Percentiles rank a stretch among this genome's conserved stretches.
Conservation (phyloP, 139 green algal genomes). For the Closterium sp. region DNA sequence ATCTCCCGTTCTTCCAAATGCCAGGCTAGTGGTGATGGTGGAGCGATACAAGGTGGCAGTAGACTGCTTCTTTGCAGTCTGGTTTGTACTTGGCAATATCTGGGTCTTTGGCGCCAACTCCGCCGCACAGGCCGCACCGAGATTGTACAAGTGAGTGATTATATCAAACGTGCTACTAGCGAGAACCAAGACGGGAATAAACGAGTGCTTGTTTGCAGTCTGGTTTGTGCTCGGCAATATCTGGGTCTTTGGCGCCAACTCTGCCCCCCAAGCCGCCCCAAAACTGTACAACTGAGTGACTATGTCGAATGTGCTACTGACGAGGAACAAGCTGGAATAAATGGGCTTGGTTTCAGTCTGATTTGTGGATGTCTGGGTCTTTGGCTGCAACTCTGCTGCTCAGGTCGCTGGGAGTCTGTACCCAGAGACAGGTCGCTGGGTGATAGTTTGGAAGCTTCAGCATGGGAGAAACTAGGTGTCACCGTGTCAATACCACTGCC, state of each 20-base stretch:
- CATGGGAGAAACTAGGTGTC: too few relatives aligned
- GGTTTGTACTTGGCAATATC: conserved; percentile 50
- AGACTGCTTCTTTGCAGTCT: conserved; percentile 47
- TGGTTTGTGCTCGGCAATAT: conserved; percentile 51
- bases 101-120: conserved; percentile 42
- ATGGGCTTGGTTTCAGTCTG: conserved; percentile 39
- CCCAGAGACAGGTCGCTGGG: too few relatives aligned
- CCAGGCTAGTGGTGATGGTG: conserved; percentile 40
- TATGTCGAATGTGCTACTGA: too few relatives aligned
- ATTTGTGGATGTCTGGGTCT: conserved; percentile 53
- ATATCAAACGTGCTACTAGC: too few relatives aligned
- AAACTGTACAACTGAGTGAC: conserved; percentile 19
- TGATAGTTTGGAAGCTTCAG: too few relatives aligned
- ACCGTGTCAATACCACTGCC: too few relatives aligned
- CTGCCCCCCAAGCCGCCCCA: neutral
- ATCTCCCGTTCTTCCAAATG: neutral
- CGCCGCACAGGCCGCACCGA: neutral
- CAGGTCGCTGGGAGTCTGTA: neutral
- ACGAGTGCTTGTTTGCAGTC: conserved; percentile 9
- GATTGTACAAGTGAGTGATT: conserved; percentile 28
- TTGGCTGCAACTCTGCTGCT: neutral
- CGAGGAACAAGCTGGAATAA: conserved; percentile 22
- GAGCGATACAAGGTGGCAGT: conserved; percentile 41
- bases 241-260: conserved; percentile 37
- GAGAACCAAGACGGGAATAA: too few relatives aligned